A percentile compares a stretch with the other conserved stretches of the same genome.
phyloP scores from a whole-genome alignment of 768 basidiomycete species.

The Ramaria rubella region DNA sequence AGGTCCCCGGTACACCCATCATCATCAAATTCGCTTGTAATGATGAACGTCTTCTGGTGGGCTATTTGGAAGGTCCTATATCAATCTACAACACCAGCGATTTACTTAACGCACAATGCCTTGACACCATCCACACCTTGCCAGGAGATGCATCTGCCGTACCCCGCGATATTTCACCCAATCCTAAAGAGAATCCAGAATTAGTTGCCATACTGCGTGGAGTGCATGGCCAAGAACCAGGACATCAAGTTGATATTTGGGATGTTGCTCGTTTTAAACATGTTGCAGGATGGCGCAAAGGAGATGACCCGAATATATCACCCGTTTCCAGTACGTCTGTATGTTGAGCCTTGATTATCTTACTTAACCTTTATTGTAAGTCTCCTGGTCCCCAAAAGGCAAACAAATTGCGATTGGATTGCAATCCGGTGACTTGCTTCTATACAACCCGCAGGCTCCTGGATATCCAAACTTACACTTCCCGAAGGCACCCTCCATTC shows the following conservation, averaged over 20 bases:
- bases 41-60: constrained; percentile 56
- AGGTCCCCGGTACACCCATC: constrained; percentile 43
- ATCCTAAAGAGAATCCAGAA: constrained; percentile 14
- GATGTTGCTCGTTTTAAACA: constrained; percentile 7
- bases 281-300: constrained; percentile 10
- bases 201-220: constrained; percentile 15
- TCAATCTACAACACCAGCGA: constrained; percentile 25
- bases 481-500: constrained; percentile 39
- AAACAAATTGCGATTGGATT: constrained; percentile 77
- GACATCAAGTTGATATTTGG: constrained; percentile 12
- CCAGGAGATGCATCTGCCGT: constrained; percentile 4
- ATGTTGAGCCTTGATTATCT: not conserved
- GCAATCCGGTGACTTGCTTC: constrained; percentile 61
- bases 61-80: constrained; percentile 51
- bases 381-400: constrained; percentile 82
- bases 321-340: constrained; percentile 52
- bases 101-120: no score
- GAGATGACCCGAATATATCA: constrained; percentile 29
- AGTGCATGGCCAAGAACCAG: constrained; percentile 4
- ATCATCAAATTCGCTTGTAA: constrained; percentile 50
- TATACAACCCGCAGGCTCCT: constrained; percentile 54
- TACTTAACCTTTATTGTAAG: constrained; percentile 33
- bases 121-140: not conserved
- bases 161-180: constrained; percentile 10
- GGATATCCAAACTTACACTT: constrained; percentile 51